Conservation (phyloP, 805 yeast genomes). For the Candida chilensis region DNA sequence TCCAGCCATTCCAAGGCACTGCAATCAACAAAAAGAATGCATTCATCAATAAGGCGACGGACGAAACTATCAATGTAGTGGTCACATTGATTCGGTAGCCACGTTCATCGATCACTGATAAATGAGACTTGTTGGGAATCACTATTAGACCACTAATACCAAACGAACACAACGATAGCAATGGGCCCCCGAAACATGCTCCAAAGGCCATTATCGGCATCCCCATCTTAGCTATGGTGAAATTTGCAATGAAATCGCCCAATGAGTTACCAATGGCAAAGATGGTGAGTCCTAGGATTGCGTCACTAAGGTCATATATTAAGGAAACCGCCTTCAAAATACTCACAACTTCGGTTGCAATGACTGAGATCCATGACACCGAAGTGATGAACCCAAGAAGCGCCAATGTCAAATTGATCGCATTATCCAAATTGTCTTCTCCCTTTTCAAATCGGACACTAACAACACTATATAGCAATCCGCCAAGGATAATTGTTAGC, state of each 20-base stretch:
- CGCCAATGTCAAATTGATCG: constrained; percentile 12
- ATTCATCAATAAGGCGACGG: constrained; percentile 27
- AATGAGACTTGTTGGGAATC: constrained; percentile 8
- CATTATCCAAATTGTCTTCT: not conserved
- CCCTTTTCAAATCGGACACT: not conserved
- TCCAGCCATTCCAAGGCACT: constrained; percentile 39
- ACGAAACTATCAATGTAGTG: constrained; percentile 22
- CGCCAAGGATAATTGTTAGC: not conserved
- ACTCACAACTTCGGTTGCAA: constrained; percentile 64
- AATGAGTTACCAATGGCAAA: constrained; percentile 90
- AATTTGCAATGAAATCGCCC: constrained; percentile 82
- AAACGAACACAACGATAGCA: constrained; percentile 71
- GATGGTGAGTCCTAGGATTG: constrained; percentile 76
- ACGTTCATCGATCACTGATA: constrained; percentile 5
- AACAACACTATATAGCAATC: not conserved
- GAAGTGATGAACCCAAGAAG: constrained; percentile 58
- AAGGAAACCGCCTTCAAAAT: constrained; percentile 54
- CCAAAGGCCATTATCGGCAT: constrained; percentile 87
- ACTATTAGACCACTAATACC: constrained; percentile 64
- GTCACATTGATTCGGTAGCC: constrained; percentile 20
- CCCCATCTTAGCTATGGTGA: constrained; percentile 74
- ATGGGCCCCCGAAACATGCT: constrained; percentile 92
- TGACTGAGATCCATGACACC: constrained; percentile 56
- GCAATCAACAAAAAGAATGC: constrained; percentile 23
- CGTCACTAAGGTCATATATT: constrained; percentile 57